Evolutionary conservation across 2,329 filamentous ascomycete species (phyloP).

Genomic region (Zymoseptoria ardabiliae): DNA sequence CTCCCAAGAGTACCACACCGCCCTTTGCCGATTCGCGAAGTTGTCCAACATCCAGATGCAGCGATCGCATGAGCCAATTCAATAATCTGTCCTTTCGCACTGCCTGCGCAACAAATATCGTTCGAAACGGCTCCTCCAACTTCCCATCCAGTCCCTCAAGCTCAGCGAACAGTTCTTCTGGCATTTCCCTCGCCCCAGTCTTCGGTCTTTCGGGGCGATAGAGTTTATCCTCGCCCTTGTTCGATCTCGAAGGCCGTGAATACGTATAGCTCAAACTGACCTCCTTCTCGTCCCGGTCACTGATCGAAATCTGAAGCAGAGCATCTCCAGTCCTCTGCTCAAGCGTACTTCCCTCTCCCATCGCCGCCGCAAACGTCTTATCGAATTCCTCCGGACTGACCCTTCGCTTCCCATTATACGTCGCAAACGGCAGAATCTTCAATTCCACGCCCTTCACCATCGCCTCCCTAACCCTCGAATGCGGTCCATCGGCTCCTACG

Average conservation of each 20-base stretch:
- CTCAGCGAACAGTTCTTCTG: slow-evolving; percentile 32
- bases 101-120: slow-evolving; percentile 28
- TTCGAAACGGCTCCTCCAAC: slow-evolving; percentile 27
- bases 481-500: slow-evolving; percentile 33
- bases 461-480: slow-evolving; percentile 29
- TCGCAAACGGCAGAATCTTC: slow-evolving; percentile 32
- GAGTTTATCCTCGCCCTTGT: slow-evolving; percentile 25
- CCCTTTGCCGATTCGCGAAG: slow-evolving; percentile 21
- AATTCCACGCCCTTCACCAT: slow-evolving; percentile 22
- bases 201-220: slow-evolving; percentile 30
- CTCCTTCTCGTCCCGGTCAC: slow-evolving; percentile 18
- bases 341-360: slow-evolving; percentile 19
- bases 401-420: slow-evolving; percentile 29
- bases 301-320: slow-evolving; percentile 30
- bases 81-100: slow-evolving; percentile 31
- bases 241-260: slow-evolving; percentile 28
- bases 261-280: slow-evolving; percentile 35
- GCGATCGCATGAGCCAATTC: slow-evolving; percentile 38
- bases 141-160: slow-evolving; percentile 18
- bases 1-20: slow-evolving; percentile 32
- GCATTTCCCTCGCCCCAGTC: slow-evolving; percentile 29
- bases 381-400: slow-evolving; percentile 15
- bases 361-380: slow-evolving; percentile 7
- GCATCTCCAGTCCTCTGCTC: slow-evolving; percentile 19
- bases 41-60: slow-evolving; percentile 15